Evolutionary conservation across 2,329 filamentous ascomycete species (phyloP).

Genomic region (Colletotrichum sp.): DNA sequence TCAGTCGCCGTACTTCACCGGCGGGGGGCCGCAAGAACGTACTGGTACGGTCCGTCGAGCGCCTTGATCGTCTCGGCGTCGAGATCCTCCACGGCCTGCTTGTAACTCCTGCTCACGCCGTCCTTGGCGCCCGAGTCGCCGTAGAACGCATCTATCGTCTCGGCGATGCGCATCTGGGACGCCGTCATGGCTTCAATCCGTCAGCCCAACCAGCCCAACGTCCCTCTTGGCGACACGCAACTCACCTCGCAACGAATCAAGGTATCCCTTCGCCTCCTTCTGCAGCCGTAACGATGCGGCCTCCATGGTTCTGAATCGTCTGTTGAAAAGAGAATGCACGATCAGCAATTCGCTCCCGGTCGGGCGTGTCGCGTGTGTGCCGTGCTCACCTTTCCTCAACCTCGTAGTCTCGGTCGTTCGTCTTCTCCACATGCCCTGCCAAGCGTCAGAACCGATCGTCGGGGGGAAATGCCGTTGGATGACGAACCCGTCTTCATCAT

Average conservation of each 20-base stretch:
- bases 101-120: constrained; percentile 95
- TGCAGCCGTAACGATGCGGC: constrained; percentile 89
- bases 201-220: constrained; percentile 9
- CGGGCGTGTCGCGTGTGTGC: background rate
- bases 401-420: constrained; percentile 97
- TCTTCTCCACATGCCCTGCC: constrained; percentile 93
- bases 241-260: constrained; percentile 89
- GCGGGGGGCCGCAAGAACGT: background rate
- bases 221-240: background rate
- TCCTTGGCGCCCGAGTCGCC: constrained; percentile 94
- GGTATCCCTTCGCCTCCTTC: constrained; percentile 97
- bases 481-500: constrained; percentile 95
- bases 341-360: constrained; percentile 16
- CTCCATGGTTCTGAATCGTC: constrained; percentile 97
- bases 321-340: constrained; percentile 35
- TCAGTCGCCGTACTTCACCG: constrained; percentile 3
- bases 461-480: background rate
- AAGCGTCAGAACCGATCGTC: background rate
- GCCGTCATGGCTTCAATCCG: constrained; percentile 84
- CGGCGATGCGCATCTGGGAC: constrained; percentile 98
- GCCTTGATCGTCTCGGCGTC: constrained; percentile 99
- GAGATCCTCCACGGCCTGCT: constrained; percentile 96
- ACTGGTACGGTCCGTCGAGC: constrained; percentile 92
- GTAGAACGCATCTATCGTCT: constrained; percentile 99
- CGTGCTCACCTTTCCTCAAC: constrained; percentile 81